Percentiles rank a stretch among this genome's conserved stretches.
phyloP scores from a whole-genome alignment of 2,329 filamentous ascomycete genomes.

The Ceratocystis cubensis region DNA sequence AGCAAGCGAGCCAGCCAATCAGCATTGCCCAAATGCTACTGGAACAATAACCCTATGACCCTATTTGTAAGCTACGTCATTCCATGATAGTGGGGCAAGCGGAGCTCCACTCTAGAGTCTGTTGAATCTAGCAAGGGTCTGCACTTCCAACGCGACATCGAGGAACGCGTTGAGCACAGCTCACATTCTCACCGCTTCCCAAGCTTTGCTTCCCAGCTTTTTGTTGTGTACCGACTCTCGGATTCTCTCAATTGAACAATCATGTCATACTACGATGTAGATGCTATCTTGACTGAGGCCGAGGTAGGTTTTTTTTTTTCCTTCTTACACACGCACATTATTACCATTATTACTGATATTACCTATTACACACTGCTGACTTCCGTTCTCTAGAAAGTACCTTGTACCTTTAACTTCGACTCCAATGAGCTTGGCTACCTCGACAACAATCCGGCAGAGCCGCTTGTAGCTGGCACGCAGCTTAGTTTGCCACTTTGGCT shows the following conservation, averaged over 20 bases:
- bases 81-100: neutral
- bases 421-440: constrained; percentile 79
- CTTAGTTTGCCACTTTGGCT: constrained; percentile 87
- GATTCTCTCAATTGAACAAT: neutral
- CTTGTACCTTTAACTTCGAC: constrained; percentile 86
- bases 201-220: neutral
- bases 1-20: neutral
- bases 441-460: constrained; percentile 59
- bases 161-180: neutral
- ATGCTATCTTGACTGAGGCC: constrained; percentile 72
- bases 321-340: neutral
- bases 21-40: neutral
- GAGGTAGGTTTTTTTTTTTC: constrained; percentile 42
- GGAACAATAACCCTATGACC: neutral
- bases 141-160: neutral
- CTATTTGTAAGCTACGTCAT: constrained; percentile 8
- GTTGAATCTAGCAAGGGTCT: neutral
- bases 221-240: neutral
- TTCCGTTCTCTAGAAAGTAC: constrained; percentile 57
- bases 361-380: constrained; percentile 16
- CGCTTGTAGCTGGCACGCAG: constrained; percentile 68
- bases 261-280: constrained; percentile 74
- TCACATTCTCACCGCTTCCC: neutral
- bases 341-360: neutral
- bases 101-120: neutral